Percentiles rank a stretch among this genome's conserved stretches.
Evolutionary conservation across 768 basidiomycete genomes (phyloP).

Genomic region (Cystofilobasidium macerans): DNA sequence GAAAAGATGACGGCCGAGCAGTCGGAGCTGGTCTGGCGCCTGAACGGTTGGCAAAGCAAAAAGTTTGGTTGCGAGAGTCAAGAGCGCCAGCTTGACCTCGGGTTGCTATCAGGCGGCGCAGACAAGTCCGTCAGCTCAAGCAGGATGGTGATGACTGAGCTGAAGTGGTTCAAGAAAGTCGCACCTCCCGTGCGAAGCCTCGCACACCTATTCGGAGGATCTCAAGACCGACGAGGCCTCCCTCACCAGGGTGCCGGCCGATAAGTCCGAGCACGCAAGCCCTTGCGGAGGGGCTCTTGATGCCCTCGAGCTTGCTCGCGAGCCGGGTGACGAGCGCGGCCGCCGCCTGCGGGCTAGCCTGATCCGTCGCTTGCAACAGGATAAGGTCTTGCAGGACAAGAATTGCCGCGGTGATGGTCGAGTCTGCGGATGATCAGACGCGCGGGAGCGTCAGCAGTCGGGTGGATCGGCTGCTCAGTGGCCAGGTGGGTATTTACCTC

Average conservation of each 20-base stretch:
- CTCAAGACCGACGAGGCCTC: conserved; percentile 47
- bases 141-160: too few relatives aligned
- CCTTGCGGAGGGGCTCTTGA: conserved; percentile 65
- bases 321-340: conserved; percentile 65
- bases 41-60: conserved; percentile 45
- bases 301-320: conserved; percentile 64
- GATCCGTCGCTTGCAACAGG: conserved; percentile 42
- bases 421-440: conserved; percentile 43
- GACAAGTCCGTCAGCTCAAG: not conserved
- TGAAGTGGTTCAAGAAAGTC: not conserved
- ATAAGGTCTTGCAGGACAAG: conserved; percentile 75
- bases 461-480: not conserved
- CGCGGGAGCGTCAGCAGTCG: not conserved
- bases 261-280: conserved; percentile 89
- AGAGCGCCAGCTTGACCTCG: conserved; percentile 32
- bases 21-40: conserved; percentile 25
- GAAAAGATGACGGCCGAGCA: conserved; percentile 53
- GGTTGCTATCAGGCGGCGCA: not conserved
- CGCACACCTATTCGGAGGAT: conserved; percentile 69
- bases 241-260: conserved; percentile 61
- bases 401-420: conserved; percentile 66
- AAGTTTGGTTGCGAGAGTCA: conserved; percentile 79
- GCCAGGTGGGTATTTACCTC: conserved; percentile 46
- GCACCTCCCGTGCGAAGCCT: conserved; percentile 53
- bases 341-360: conserved; percentile 35